A percentile compares a stretch with the other conserved stretches of the same genome.
Evolutionary conservation across 1,284 basidiomycete species (phyloP).

Genomic region (Apiotrichum montevideense): DNA sequence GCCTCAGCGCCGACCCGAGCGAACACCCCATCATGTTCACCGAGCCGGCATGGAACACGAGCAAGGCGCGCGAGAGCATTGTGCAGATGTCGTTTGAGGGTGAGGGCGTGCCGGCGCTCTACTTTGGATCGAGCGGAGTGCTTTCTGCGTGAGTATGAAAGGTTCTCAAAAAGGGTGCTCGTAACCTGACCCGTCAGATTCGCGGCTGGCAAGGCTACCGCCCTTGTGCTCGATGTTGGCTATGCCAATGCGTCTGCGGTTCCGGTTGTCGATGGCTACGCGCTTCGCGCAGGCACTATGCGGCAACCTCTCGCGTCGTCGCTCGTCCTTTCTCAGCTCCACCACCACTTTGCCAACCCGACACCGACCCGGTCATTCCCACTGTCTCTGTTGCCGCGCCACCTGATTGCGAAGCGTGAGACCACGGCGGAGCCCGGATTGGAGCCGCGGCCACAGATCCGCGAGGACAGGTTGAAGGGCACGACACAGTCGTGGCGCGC

Average conservation of each 20-base stretch:
- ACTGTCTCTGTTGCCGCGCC: conserved; percentile 58
- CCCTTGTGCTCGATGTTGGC: conserved; percentile 90
- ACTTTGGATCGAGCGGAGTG: conserved; percentile 94
- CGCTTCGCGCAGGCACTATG: conserved; percentile 69
- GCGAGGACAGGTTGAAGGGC: conserved; percentile 64
- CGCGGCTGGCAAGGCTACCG: conserved; percentile 91
- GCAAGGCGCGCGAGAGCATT: conserved; percentile 81
- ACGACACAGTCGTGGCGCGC: conserved; percentile 72
- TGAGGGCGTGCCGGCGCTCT: conserved; percentile 89
- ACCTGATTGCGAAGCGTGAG: conserved; percentile 73
- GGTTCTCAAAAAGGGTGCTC: conserved; percentile 46
- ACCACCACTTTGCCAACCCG: conserved; percentile 32
- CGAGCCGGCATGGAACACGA: conserved; percentile 93
- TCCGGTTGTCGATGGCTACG: conserved; percentile 96
- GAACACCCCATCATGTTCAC: conserved; percentile 92
- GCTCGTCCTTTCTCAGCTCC: conserved; percentile 44
- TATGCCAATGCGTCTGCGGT: conserved; percentile 82
- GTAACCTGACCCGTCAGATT: conserved; percentile 49
- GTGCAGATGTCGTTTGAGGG: conserved; percentile 97
- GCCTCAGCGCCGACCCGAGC: conserved; percentile 59
- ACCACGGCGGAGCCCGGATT: conserved; percentile 56
- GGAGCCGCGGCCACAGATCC: conserved; percentile 62
- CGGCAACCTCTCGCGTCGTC: conserved; percentile 44
- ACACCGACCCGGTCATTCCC: conserved; percentile 31
- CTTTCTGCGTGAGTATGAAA: conserved; percentile 64